A percentile compares a stretch with the other conserved stretches of the same genome.
Conservation (phyloP, 345 rosid species). For the Heritiera fomes region DNA sequence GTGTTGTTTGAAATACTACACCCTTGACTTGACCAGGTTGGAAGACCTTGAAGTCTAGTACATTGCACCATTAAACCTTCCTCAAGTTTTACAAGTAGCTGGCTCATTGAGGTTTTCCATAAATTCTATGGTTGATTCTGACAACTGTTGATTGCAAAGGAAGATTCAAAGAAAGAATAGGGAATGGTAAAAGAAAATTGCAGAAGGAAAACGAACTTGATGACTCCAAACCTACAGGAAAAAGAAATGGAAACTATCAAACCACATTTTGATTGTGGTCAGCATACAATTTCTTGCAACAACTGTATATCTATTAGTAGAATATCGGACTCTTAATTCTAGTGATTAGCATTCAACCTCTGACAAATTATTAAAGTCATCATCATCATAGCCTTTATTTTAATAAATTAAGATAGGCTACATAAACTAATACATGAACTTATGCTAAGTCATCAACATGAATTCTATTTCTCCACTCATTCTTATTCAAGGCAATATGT, state of each 20-base stretch:
- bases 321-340: too few species aligned
- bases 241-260: neutral
- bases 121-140: neutral
- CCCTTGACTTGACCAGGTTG: constrained; percentile 11
- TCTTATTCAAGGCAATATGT: too few species aligned
- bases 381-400: too few species aligned
- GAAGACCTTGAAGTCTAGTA: neutral
- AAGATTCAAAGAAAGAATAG: neutral
- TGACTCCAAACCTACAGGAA: neutral
- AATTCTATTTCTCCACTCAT: too few species aligned
- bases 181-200: neutral
- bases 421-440: too few species aligned
- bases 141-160: neutral
- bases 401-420: too few species aligned
- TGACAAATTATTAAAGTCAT: too few species aligned
- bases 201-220: neutral
- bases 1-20: neutral
- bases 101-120: neutral
- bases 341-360: too few species aligned
- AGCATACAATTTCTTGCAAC: too few species aligned
- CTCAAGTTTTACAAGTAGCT: neutral
- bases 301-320: too few species aligned
- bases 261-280: neutral
- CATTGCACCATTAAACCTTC: constrained; percentile 7
- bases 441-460: too few species aligned